These are phyloP conservation scores for Melanogaster broomeanus DNA, from an alignment of 768 basidiomycete species.

Conservation along the genomic window DNA sequence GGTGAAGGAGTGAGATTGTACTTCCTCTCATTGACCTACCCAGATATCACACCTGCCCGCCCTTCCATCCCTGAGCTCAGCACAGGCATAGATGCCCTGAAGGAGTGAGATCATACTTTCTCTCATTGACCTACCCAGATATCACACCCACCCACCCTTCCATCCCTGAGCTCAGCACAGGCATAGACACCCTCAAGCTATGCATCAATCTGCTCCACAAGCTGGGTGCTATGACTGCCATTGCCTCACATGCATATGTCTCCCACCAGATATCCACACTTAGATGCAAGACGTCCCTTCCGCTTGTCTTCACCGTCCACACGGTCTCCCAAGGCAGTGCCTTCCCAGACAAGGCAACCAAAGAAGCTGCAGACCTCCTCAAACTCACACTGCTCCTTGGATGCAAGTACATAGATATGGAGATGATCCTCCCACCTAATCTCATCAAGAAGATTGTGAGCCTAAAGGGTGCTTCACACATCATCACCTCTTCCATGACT, in stretches of 20 bases:
- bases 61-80: slow-evolving; percentile 69
- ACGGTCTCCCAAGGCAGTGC: slow-evolving; percentile 88
- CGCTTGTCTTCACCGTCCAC: slow-evolving; percentile 90
- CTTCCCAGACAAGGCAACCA: slow-evolving; percentile 77
- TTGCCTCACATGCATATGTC: slow-evolving; percentile 74
- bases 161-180: slow-evolving; percentile 74
- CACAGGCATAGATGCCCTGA: slow-evolving; percentile 87
- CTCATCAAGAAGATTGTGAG: slow-evolving; percentile 57
- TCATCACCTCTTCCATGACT: slow-evolving; percentile 95
- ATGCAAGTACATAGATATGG: slow-evolving; percentile 92
- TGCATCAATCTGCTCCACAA: slow-evolving; percentile 85
- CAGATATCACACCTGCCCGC: slow-evolving; percentile 75
- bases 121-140: slow-evolving; percentile 91
- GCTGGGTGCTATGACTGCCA: slow-evolving; percentile 46
- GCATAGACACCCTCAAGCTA: slow-evolving; percentile 92
- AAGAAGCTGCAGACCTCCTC: slow-evolving; percentile 75
- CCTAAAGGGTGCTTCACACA: slow-evolving; percentile 69
- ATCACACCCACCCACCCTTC: slow-evolving; percentile 64
- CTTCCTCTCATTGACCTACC: slow-evolving; percentile 92
- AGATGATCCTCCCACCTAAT: slow-evolving; percentile 72
- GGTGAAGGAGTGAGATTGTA: slow-evolving; percentile 64
- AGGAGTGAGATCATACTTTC: slow-evolving; percentile 90
- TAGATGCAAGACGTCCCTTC: slow-evolving; percentile 74
- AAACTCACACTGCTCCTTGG: slow-evolving; percentile 78
- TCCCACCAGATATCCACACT: slow-evolving; percentile 78